These are phyloP conservation scores for Wallemia mellicola DNA, from an alignment of 1,284 basidiomycete species.

Conservation along the genomic window DNA sequence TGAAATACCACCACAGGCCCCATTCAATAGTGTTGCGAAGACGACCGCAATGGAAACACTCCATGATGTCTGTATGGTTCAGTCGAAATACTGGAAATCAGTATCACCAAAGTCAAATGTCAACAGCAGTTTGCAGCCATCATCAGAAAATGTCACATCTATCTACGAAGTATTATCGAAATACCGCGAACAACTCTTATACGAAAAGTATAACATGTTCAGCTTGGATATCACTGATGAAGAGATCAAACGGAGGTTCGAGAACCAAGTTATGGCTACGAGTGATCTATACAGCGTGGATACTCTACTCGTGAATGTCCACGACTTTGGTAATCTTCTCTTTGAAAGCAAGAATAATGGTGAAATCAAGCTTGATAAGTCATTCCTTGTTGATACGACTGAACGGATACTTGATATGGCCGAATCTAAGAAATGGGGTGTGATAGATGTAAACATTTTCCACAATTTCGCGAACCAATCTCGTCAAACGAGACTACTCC, in stretches of 20 bases:
- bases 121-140: slow-evolving; percentile 19
- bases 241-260: slow-evolving; percentile 35
- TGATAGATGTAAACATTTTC: slow-evolving; percentile 67
- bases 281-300: slow-evolving; percentile 31
- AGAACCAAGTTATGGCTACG: slow-evolving; percentile 57
- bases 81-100: slow-evolving; percentile 69
- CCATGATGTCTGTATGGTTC: slow-evolving; percentile 52
- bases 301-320: slow-evolving; percentile 48
- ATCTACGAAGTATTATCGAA: slow-evolving; percentile 4
- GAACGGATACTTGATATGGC: slow-evolving; percentile 52
- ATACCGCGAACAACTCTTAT: slow-evolving; percentile 18
- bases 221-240: slow-evolving; percentile 41
- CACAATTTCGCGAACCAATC: slow-evolving; percentile 25
- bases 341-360: slow-evolving; percentile 44
- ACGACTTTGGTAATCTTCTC: slow-evolving; percentile 71
- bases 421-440: slow-evolving; percentile 27
- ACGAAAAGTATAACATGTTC: slow-evolving; percentile 37
- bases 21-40: slow-evolving; percentile 21
- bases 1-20: slow-evolving; percentile 44
- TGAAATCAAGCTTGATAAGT: slow-evolving; percentile 42
- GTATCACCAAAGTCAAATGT: slow-evolving; percentile 47
- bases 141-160: slow-evolving; percentile 13
- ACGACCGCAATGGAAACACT: slow-evolving; percentile 54
- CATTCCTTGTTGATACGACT: slow-evolving; percentile 64
- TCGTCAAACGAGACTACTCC: slow-evolving; percentile 9